Conservation (phyloP, 495 filamentous ascomycete species). For the Physcia stellaris region DNA sequence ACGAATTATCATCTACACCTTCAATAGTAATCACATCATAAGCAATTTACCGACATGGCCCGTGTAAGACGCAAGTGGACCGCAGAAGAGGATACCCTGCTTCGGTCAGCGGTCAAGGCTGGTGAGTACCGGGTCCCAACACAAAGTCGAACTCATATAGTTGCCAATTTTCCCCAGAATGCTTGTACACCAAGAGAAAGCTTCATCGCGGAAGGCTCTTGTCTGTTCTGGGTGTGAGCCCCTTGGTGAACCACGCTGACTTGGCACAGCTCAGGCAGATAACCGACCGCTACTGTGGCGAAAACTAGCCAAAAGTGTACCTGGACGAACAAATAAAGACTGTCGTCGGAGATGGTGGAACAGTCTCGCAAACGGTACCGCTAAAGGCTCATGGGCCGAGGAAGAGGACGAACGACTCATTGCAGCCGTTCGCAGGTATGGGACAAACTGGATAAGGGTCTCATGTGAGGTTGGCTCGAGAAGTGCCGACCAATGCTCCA, state of each 20-base stretch:
- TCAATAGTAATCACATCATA: background rate
- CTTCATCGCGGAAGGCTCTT: too few species aligned
- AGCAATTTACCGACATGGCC: background rate
- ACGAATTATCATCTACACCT: too few species aligned
- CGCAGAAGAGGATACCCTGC: slow-evolving; percentile 1
- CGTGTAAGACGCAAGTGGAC: slow-evolving; percentile 4
- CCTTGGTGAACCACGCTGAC: background rate
- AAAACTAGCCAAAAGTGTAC: slow-evolving; percentile 7
- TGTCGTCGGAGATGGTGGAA: slow-evolving; percentile 12
- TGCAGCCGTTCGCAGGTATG: slow-evolving; percentile 11
- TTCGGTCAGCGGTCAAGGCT: background rate
- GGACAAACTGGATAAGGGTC: slow-evolving; percentile 5
- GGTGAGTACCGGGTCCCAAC: background rate
- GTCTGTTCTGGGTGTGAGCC: background rate
- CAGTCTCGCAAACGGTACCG: background rate
- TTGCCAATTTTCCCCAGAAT: too few species aligned
- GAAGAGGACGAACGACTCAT: slow-evolving; percentile 17
- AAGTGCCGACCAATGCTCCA: slow-evolving; percentile 10
- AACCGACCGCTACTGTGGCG: slow-evolving; percentile 4
- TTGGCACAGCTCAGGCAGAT: background rate
- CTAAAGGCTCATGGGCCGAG: slow-evolving; percentile 16
- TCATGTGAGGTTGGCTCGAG: slow-evolving; percentile 2
- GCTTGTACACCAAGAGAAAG: too few species aligned
- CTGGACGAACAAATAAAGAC: slow-evolving; percentile 10
- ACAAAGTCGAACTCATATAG: background rate